phyloP scores from a whole-genome alignment of 192 early-diverging fungal species.

The Phycomyces nitens region DNA sequence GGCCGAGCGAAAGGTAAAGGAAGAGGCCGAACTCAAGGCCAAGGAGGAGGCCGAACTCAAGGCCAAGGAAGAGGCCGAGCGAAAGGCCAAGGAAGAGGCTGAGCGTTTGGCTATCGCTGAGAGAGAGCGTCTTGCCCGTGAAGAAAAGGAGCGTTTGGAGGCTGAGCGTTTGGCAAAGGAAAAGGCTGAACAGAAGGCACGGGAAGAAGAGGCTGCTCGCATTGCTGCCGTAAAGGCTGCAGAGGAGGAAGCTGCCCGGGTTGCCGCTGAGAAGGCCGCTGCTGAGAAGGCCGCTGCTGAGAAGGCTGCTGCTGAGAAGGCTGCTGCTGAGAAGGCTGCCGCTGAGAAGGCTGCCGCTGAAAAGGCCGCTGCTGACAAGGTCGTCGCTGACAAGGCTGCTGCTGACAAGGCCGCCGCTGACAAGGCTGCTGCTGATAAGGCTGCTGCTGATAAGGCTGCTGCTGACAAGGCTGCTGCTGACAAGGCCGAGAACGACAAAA shows the following conservation, averaged over 20 bases:
- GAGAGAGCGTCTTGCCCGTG: background rate
- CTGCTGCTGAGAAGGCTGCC: background rate
- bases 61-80: constrained; percentile 22
- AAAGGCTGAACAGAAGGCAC: constrained; percentile 4
- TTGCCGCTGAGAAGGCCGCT: background rate
- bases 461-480: background rate
- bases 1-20: constrained; percentile 21
- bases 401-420: constrained; percentile 12
- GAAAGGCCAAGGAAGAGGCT: constrained; percentile 18
- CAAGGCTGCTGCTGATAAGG: constrained; percentile 4
- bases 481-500: constrained; percentile 6
- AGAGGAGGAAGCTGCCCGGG: constrained; percentile 10
- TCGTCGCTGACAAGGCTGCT: background rate
- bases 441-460: background rate
- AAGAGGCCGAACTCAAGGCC: constrained; percentile 21
- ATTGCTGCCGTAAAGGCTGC: constrained; percentile 25
- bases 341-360: constrained; percentile 6
- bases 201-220: constrained; percentile 15
- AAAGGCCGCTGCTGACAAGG: background rate
- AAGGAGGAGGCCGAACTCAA: constrained; percentile 17
- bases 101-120: constrained; percentile 4
- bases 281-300: constrained; percentile 2
- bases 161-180: background rate
- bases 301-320: constrained; percentile 1
- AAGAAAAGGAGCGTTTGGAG: constrained; percentile 9